Base-by-base conservation (phyloP, 345 rosid species). In the Cochlearia excelsa region DNA sequence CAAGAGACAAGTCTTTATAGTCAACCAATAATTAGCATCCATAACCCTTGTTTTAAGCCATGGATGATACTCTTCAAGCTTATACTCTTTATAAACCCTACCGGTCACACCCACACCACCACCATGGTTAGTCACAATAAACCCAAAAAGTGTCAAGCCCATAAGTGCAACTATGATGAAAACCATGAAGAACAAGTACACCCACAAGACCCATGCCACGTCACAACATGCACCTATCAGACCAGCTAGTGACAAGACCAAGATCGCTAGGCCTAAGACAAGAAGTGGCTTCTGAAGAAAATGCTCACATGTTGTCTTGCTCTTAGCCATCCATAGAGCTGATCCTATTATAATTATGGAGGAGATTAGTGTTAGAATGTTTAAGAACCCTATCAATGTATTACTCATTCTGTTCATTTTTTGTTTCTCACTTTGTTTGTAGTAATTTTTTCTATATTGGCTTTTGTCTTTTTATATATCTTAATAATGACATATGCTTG, bases 161-260 rank as follows among this genome's bases (percentile, higher is more conserved):
- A 85, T 76, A 3, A 93, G 70, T 23, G 88, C 46, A 4, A 72
- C 80, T 57, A 90, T 85, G n/a, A 87, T 65, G 64, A 84, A 53
- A 54, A 93, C 43, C 97, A 93, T 87, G 61, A 87, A 85, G 51
- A 85, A 82, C 44, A 93, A 62, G 72, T 93, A 93, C 1, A 93
- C 74, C 99, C 99, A 90, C 6, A 93, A 96, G 23, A 83, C 86
- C 85, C 88, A 93, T 26, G 80, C 82, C 26, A 93, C 78, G 45
- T 78, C 74, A 48, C 87, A 93, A 34, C 99, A 93, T 16, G 96
- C 95, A n/a, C 99, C 97, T 7, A 90, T 74, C 65, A 90, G 83
- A 28, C 99, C 99, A 16, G 84, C 90, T 10, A 93, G 53, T 30
- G 99, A 93, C 30, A 93, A 65, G 33, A 87, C 50, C 7, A 93